Conservation (phyloP, 805 yeast genomes). For the Candida cerambycidarum region DNA sequence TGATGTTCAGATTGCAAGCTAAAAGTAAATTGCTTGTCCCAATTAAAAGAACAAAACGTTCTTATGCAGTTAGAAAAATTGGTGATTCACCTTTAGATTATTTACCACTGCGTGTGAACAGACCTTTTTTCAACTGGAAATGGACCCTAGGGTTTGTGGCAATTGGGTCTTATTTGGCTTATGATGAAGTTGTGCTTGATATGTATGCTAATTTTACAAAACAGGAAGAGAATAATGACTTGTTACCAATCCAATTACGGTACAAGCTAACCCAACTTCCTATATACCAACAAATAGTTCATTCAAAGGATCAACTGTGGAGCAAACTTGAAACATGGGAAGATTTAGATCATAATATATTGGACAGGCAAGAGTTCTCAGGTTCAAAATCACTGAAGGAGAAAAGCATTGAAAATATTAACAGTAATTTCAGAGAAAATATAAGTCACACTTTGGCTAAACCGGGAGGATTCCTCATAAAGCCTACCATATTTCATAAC, state of each 20-base stretch:
- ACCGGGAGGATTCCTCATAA: slow-evolving; percentile 79
- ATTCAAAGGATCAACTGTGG: slow-evolving; percentile 46
- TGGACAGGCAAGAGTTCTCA: slow-evolving; percentile 23
- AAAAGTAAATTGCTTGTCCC: neutral
- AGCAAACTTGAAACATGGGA: slow-evolving; percentile 45
- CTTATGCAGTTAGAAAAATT: slow-evolving; percentile 27
- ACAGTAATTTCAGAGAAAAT: too few species aligned
- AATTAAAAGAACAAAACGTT: neutral
- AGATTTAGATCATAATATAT: slow-evolving; percentile 38
- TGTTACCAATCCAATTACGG: slow-evolving; percentile 43
- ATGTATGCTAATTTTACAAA: slow-evolving; percentile 24
- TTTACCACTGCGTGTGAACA: slow-evolving; percentile 19
- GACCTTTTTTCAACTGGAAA: slow-evolving; percentile 33
- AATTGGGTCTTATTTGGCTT: slow-evolving; percentile 25
- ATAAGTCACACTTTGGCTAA: slow-evolving; percentile 51
- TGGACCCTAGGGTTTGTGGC: slow-evolving; percentile 19
- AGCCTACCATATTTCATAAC: slow-evolving; percentile 68
- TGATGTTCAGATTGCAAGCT: neutral
- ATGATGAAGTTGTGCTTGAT: slow-evolving; percentile 27
- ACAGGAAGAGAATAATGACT: slow-evolving; percentile 20
- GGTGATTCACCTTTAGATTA: slow-evolving; percentile 34
- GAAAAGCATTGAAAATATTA: neutral
- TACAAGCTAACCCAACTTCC: slow-evolving; percentile 49
- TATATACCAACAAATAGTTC: slow-evolving; percentile 49
- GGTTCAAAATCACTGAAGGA: too few species aligned